Evolutionary conservation across 331 rosid species (phyloP), one percentile per base, ranked within the genome.

Genomic region (Malus hybrid): DNA sequence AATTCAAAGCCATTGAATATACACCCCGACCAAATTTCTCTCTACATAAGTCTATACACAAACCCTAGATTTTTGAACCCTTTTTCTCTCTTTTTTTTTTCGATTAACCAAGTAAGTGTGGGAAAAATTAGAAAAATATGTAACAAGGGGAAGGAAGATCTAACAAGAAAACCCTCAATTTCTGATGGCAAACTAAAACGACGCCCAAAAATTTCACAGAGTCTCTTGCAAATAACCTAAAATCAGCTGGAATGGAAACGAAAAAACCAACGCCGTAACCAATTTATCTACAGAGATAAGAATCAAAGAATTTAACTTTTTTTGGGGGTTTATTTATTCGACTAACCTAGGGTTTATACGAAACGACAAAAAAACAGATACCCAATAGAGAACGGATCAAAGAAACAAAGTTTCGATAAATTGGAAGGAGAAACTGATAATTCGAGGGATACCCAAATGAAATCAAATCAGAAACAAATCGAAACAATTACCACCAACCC

Each of bases 121-220:
- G 36, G 71, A 30, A 44, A 18, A n/a, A 26, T 16, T 13, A 44
- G 24, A 19, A 7, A 39, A 13, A 10, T 9, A 44, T 60, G 32
- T 24, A 58, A 36, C 72, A 44, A 28, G 16, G 60, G 74, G 55
- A 72, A 75, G 14, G 67, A 67, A 75, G 86, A 86, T 83, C 90
- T 81, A 80, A 79, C 87, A 87, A 88, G 84, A 76, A 86, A 90
- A 87, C 95, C 95, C 98, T 89, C 96, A 81, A 90, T 87, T 93
- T 88, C 81, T 75, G 97, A 87, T 87, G 78, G 80, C 96, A 90
- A 88, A 90, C 96, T 88, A 93, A 93, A 92, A 92, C 89, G 82
- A 87, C 86, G 96, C 93, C 96, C 98, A 89, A 89, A 88, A 90
- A 87, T 81, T 83, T 89, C 88, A 86, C 89, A 60, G 96, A 90